Base-by-base conservation (phyloP, 495 filamentous ascomycete species). In the Pyrenopolyporus hunteri region DNA sequence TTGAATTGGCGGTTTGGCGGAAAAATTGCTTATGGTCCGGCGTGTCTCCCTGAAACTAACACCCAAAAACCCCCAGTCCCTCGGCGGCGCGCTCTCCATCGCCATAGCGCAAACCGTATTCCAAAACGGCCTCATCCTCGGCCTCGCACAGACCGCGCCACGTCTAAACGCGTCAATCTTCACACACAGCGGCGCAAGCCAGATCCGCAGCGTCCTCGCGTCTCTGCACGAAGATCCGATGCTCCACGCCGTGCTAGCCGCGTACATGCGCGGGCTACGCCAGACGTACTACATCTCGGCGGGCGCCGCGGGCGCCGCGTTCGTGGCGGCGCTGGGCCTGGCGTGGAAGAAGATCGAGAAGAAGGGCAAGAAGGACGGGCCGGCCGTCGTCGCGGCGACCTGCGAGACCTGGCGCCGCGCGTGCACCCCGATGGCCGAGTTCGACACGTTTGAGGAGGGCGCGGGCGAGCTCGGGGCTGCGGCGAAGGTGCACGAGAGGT, bases 51-150 rank as follows among this genome's bases (percentile, higher is more conserved):
- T 9, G 26, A 29, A 29, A 5, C 26, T 29, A 29, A 29, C 26
- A 29, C 5, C 26, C 26, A 9, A 5, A 9, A 29, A 29, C 26
- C 26, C 9, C 7, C 7, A 44, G 71, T 77, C 77, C 4, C 71
- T 93, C 5, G 88, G 88, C 26, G 87, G 86, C 58, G 83, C 89
- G n/a, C 70, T 91, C 43, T 90, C 88, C 64, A 79, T 89, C 57
- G 81, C 85, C 3, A 77, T 88, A n/a, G 85, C 78, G 0, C 83
- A 91, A 70, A 79, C 80, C 11, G 76, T 89, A 8, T 88, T 91
- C 76, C 80, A 82, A 51, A 87, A 88, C 68, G 76, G 79, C 0
- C 74, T 90, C 6, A 76, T 83, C 20, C 52, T 55, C 0, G 64
- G 66, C 33, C 37, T 80, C 13, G 45, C 42, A 11, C 28, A 29